A percentile compares a stretch with the other conserved stretches of the same genome.
Conservation (phyloP, 2,329 filamentous ascomycete genomes). For the Monilinia polystroma region DNA sequence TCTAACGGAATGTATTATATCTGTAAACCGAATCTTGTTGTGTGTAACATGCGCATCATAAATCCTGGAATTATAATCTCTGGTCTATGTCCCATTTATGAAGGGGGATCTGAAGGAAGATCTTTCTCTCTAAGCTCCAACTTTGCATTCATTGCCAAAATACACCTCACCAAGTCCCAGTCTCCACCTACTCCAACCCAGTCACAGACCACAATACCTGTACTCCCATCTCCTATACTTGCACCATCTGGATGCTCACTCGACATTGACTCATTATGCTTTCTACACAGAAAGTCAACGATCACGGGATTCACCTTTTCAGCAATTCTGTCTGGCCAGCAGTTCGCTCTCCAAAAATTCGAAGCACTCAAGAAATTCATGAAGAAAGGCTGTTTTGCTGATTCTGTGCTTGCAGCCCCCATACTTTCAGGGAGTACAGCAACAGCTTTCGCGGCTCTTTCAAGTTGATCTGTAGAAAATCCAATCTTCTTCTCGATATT, state of each 20-base stretch:
- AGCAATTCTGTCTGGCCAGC: slow-evolving; percentile 93
- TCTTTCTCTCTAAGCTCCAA: slow-evolving; percentile 47
- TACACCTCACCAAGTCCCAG: slow-evolving; percentile 85
- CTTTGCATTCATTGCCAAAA: slow-evolving; percentile 87
- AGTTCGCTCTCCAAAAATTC: slow-evolving; percentile 89
- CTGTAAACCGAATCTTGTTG: slow-evolving; percentile 27
- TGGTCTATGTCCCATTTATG: slow-evolving; percentile 1
- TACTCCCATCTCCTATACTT: slow-evolving; percentile 66
- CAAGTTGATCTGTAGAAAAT: slow-evolving; percentile 71
- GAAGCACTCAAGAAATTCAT: slow-evolving; percentile 89
- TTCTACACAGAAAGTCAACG: slow-evolving; percentile 59
- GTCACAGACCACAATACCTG: slow-evolving; percentile 88
- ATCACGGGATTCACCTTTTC: slow-evolving; percentile 80
- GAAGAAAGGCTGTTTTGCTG: slow-evolving; percentile 60
- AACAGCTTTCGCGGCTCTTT: slow-evolving; percentile 60
- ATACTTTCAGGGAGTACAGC: slow-evolving; percentile 48
- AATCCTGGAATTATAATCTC: slow-evolving; percentile 27
- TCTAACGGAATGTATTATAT: slow-evolving; percentile 34
- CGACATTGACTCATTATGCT: slow-evolving; percentile 47
- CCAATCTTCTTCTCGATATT: slow-evolving; percentile 80
- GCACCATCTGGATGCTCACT: slow-evolving; percentile 32
- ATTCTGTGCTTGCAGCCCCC: slow-evolving; percentile 28
- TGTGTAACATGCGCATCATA: slow-evolving; percentile 23
- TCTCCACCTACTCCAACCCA: slow-evolving; percentile 86
- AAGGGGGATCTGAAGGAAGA: slow-evolving; percentile 1